A percentile compares a stretch with the other conserved stretches of the same genome.
These are phyloP conservation scores for Pestalotiopsis sp. DNA, from an alignment of 2,329 filamentous ascomycete genomes.

Conservation along the genomic window DNA sequence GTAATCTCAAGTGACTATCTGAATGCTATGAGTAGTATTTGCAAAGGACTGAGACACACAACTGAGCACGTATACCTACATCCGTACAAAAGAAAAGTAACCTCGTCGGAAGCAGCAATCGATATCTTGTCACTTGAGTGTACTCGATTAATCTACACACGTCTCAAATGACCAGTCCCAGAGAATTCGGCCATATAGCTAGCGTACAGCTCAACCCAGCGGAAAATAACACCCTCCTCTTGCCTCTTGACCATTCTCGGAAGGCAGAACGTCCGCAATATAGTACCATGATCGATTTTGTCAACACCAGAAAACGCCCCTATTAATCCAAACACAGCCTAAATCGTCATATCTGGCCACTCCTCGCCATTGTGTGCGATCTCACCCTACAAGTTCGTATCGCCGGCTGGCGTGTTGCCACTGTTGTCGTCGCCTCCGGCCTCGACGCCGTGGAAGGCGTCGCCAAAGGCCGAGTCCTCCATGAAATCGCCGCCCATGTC, in stretches of 20 bases:
- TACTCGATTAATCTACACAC: neutral
- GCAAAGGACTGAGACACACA: too few relatives aligned
- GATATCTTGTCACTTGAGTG: neutral
- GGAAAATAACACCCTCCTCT: neutral
- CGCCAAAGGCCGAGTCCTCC: conserved; percentile 80
- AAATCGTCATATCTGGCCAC: neutral
- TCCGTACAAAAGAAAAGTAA: too few relatives aligned
- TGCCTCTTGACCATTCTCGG: neutral
- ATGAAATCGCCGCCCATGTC: conserved; percentile 60
- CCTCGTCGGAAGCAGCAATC: neutral
- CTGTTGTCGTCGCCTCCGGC: conserved; percentile 20
- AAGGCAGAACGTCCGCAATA: neutral
- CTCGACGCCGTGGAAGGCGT: conserved; percentile 73
- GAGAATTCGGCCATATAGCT: neutral
- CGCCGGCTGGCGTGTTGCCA: conserved; percentile 30
- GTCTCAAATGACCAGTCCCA: neutral
- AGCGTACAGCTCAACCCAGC: neutral
- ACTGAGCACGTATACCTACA: too few relatives aligned
- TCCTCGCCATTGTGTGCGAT: neutral
- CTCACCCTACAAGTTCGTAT: conserved; percentile 25
- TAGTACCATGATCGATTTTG: neutral
- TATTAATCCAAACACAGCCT: neutral
- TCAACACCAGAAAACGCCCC: neutral
- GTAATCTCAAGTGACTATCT: too few relatives aligned
- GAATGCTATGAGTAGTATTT: too few relatives aligned